Base-by-base conservation (phyloP, 2,329 filamentous ascomycete genomes). In the Aschersonia sp. region DNA sequence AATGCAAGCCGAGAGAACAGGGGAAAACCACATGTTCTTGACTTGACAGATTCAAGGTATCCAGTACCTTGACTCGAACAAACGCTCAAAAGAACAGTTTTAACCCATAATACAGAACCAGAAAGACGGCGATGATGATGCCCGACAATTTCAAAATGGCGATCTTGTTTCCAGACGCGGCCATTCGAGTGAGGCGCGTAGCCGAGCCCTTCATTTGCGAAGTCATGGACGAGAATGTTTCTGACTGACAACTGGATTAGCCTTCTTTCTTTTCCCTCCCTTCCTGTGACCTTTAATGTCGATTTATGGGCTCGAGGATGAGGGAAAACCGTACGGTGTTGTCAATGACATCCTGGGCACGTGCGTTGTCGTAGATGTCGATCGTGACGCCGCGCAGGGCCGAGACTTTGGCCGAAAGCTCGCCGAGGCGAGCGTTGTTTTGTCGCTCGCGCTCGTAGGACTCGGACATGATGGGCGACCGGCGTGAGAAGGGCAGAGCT, bases 281-380 rank as follows among this genome's bases (percentile, higher is more conserved):
- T 22, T 22, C 22, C 22, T 22, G 22, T 22, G 22, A 22, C 22
- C 22, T 22, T 22, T 4, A 22, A 22, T 3, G 22, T 22, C 22
- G 22, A 22, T 22, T 22, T 22, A 22, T 2, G 22, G 14, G 12
- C 8, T 37, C 35, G 35, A 37, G 48, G 41, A 30, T 14, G 10
- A 39, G 41, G 37, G 42, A 40, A 44, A 48, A 30, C 54, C 79
- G 50, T 74, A 94, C 87, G 40, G 86, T 90, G 59, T 79, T 81
- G 66, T 98, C 87, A 55, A 98, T 85, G 53, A 94, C 78, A 55
- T 85, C 79, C 58, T 97, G 90, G 57, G 86, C 79, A 50, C 87
- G 80, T 45, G 92, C 92, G 63, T 92, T 88, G 68, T 97, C 89
- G 75, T 97, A 96, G 60, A 98, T 98, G 70, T 98, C 88, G 54